Percentiles rank a stretch among this genome's conserved stretches.
Conservation (phyloP, 495 filamentous ascomycete species). For the Neurospora sp. region DNA sequence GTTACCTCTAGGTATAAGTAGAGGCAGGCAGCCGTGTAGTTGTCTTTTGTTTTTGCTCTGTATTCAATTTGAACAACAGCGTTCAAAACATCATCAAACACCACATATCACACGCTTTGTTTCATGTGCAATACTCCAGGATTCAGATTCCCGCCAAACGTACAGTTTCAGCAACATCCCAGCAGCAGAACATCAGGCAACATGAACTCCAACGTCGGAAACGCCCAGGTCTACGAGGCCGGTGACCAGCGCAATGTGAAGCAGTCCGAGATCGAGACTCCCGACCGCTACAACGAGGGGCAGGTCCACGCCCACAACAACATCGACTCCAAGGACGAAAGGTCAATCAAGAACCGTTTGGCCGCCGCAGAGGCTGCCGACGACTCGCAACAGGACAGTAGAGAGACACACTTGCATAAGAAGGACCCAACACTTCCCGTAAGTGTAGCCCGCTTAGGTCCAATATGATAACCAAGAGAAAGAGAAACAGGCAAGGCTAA, state of each 20-base stretch:
- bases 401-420: conserved; percentile 49
- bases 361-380: conserved; percentile 44
- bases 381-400: conserved; percentile 25
- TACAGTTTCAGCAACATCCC: neutral
- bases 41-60: neutral
- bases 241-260: conserved; percentile 64
- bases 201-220: conserved; percentile 31
- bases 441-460: conserved; percentile 17
- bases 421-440: conserved; percentile 61
- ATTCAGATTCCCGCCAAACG: neutral
- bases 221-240: conserved; percentile 30
- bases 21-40: neutral
- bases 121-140: neutral
- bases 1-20: neutral
- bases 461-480: neutral
- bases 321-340: conserved; percentile 71
- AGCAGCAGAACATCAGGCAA: neutral
- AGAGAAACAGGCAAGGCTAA: conserved; percentile 5
- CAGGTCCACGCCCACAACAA: conserved; percentile 52
- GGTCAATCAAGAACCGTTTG: conserved; percentile 70
- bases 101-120: neutral
- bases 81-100: neutral
- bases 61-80: neutral
- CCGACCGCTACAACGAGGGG: conserved; percentile 56
- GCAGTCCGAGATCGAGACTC: conserved; percentile 41